phyloP scores from a whole-genome alignment of 352 stramenopile species.

The Phytophthora tentaculata region DNA sequence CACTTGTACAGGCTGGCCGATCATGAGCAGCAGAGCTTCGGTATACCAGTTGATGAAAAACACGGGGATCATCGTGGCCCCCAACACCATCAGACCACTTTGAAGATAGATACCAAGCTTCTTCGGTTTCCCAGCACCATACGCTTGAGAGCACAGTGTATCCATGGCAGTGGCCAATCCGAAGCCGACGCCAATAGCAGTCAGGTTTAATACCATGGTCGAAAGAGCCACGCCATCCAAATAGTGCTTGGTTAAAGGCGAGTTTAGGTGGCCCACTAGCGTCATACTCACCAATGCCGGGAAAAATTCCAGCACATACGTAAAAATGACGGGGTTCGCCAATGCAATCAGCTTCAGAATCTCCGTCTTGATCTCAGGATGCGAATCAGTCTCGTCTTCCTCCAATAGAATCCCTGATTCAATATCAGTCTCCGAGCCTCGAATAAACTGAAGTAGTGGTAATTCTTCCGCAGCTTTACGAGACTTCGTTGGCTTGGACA shows the following conservation, averaged over 20 bases:
- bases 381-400: conserved; percentile 12
- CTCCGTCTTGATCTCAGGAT: conserved; percentile 42
- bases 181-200: conserved; percentile 77
- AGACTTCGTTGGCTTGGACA: conserved; percentile 20
- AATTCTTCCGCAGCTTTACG: conserved; percentile 41
- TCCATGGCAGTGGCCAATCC: conserved; percentile 88
- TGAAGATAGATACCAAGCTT: conserved; percentile 90
- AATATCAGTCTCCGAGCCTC: conserved; percentile 29
- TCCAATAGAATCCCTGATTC: conserved; percentile 30
- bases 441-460: conserved; percentile 43
- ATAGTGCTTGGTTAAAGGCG: conserved; percentile 72
- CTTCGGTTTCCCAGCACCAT: conserved; percentile 66
- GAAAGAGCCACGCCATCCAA: conserved; percentile 72
- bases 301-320: conserved; percentile 78
- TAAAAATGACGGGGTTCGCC: conserved; percentile 73
- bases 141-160: conserved; percentile 88
- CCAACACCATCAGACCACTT: conserved; percentile 75
- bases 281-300: conserved; percentile 69
- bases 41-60: conserved; percentile 84
- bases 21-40: conserved; percentile 55
- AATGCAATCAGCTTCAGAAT: conserved; percentile 43
- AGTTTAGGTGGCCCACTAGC: conserved; percentile 76
- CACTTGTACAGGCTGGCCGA: conserved; percentile 73
- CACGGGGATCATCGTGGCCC: conserved; percentile 58
- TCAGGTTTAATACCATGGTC: conserved; percentile 85